These are phyloP conservation scores for Wickerhamia fluorescens DNA, from an alignment of 805 yeast species.

Conservation along the genomic window DNA sequence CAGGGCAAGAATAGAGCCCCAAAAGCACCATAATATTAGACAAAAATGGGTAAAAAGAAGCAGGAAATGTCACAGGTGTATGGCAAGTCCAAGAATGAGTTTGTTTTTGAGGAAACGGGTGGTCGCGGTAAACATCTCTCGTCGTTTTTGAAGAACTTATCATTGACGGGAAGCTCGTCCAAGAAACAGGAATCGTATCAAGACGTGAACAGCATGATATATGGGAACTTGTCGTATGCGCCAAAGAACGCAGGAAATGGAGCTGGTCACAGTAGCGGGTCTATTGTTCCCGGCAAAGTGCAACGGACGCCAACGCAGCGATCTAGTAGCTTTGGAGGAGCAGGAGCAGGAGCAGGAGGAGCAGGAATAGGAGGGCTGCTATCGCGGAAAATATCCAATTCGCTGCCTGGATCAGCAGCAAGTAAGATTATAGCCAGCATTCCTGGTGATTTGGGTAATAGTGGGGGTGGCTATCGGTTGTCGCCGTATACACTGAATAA, in stretches of 20 bases:
- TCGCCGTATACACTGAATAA: constrained; percentile 6
- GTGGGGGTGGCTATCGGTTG: no score
- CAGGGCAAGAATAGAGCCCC: no score
- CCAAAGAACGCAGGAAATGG: no score
- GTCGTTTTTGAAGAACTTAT: constrained; percentile 40
- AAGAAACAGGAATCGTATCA: constrained; percentile 12
- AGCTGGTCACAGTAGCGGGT: no score
- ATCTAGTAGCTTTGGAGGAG: constrained; percentile 9
- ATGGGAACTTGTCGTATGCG: constrained; percentile 30
- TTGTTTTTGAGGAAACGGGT: constrained; percentile 61
- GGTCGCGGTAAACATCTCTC: constrained; percentile 58
- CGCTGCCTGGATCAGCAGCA: no score
- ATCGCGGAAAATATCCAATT: no score
- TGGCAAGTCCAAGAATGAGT: constrained; percentile 41
- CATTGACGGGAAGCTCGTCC: constrained; percentile 25
- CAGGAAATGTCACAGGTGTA: constrained; percentile 41
- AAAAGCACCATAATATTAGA: no score
- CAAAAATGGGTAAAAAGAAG: constrained; percentile 35
- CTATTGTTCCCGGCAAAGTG: constrained; percentile 3
- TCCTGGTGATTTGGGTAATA: no score
- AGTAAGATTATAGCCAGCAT: no score
- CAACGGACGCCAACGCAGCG: constrained; percentile 11
- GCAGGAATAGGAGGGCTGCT: constrained; percentile 5
- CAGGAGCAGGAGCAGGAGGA: no score
- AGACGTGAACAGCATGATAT: constrained; percentile 30